Conservation (phyloP, 192 early-diverging fungal genomes). For the Coemansia sp. region DNA sequence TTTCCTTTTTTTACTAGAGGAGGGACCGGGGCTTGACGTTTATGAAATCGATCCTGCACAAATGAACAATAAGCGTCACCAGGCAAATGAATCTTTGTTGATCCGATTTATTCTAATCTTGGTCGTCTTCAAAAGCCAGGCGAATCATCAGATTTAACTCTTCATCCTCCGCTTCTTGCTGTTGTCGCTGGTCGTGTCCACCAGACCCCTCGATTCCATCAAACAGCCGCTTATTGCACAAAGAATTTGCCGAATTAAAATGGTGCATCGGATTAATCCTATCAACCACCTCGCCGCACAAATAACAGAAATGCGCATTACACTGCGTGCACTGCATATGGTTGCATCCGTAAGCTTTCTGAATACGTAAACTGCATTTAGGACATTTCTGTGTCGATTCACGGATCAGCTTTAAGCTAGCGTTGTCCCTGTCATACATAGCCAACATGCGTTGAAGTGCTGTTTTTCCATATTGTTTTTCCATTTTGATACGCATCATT, state of each 20-base stretch:
- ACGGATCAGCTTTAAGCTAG: background rate
- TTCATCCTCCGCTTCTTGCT: background rate
- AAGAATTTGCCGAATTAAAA: constrained; percentile 4
- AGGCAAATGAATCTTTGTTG: too few species aligned
- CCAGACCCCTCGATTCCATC: constrained; percentile 13
- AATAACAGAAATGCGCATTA: constrained; percentile 29
- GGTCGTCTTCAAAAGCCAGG: constrained; percentile 10
- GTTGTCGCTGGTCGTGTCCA: background rate
- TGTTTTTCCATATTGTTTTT: constrained; percentile 14
- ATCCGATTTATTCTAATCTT: background rate
- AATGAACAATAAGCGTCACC: too few species aligned
- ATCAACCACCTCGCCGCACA: constrained; percentile 16
- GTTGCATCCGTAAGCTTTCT: constrained; percentile 34
- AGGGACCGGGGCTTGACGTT: constrained; percentile 1
- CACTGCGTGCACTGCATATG: constrained; percentile 29
- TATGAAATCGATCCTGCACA: constrained; percentile 4
- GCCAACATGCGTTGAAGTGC: constrained; percentile 11
- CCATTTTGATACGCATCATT: background rate
- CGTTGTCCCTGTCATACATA: constrained; percentile 1
- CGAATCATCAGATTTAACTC: constrained; percentile 18
- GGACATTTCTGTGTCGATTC: constrained; percentile 17
- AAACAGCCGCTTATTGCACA: constrained; percentile 22
- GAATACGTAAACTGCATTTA: constrained; percentile 11
- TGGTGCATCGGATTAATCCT: constrained; percentile 9
- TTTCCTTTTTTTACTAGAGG: background rate